Evolutionary conservation across 2,329 filamentous ascomycete species (phyloP), one percentile per base, ranked within the genome.

Genomic region (Ilyonectria destructans): DNA sequence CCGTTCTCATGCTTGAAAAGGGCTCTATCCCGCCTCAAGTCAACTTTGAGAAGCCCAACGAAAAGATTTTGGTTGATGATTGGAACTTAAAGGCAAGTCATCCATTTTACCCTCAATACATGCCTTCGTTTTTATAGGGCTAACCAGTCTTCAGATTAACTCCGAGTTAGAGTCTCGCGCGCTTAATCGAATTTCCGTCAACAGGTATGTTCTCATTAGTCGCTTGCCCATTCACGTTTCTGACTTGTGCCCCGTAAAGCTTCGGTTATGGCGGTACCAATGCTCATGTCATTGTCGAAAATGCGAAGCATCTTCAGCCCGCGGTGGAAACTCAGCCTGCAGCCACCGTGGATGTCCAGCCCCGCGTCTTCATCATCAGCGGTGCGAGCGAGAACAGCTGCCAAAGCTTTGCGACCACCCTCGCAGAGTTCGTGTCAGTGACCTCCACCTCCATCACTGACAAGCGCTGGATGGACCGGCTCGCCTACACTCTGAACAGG

Each of bases 1-100:
- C 74, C 1, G 71, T 77, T 15, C 35, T 79, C 23, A 71, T 74
- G 62, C 67, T 80, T 7, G 78, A 82, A 66, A 77, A 77, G 29
- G 74, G 73, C 8, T 66, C 70, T n/a, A 79, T 81, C n/a, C 75
- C 77, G 1, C 78, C 78, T 23, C 77, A 80, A 35, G 68, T 73
- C 35, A 75, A 76, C 48, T 79, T 77, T 37, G 65, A 78, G 46
- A 73, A 74, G 31, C 66, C 72, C 2, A 82, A 82, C 37, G 77
- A 65, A n/a, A 67, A 69, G 65, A 81, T 80, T 46, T 65, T 59
- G 2, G 35, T 71, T 10, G 70, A 77, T 31, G 64, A 71, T 13
- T 75, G 72, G 71, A 74, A 77, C 37, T 46, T 79, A 23, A 70
- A 67, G 57, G 71, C 43, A 62, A 56, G 51, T 2, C 31, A 26